These are phyloP conservation scores for Articulospora tetracladia DNA, from an alignment of 495 filamentous ascomycete genomes.

Conservation along the genomic window DNA sequence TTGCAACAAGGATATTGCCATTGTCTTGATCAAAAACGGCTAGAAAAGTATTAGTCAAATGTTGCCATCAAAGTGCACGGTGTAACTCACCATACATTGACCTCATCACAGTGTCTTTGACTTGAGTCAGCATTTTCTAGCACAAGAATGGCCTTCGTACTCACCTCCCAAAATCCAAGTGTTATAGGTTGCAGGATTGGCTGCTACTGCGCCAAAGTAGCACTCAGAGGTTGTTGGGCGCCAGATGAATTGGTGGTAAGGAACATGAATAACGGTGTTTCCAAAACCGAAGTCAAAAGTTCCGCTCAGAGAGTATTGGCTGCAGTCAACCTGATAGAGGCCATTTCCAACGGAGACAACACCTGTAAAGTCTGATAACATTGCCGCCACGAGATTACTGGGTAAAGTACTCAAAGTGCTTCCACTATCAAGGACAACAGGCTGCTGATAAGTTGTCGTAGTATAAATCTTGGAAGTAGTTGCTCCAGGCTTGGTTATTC, in stretches of 20 bases:
- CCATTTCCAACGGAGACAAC: not conserved
- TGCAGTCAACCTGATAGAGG: conserved; percentile 4
- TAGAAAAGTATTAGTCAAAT: not conserved
- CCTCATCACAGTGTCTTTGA: not conserved
- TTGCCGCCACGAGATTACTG: not conserved
- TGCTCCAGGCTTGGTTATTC: conserved; percentile 1
- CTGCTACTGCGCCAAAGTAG: not conserved
- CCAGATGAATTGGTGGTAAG: conserved; percentile 10
- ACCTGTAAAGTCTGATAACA: conserved; percentile 5
- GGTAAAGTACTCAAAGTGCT: conserved; percentile 5
- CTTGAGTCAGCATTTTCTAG: not conserved
- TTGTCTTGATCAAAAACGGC: conserved; percentile 12
- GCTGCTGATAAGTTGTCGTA: not conserved
- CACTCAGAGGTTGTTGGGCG: not conserved
- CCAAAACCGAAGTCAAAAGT: conserved; percentile 15
- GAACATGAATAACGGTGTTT: conserved; percentile 4
- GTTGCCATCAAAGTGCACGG: too few species aligned
- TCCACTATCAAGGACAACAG: conserved; percentile 13
- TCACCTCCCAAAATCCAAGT: not conserved
- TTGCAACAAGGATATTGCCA: not conserved
- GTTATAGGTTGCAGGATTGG: not conserved
- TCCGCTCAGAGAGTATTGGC: not conserved
- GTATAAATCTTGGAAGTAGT: not conserved
- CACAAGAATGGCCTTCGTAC: not conserved
- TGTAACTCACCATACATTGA: not conserved